phyloP scores from a whole-genome alignment of 768 basidiomycete genomes.

The Gymnopilus dilepis region DNA sequence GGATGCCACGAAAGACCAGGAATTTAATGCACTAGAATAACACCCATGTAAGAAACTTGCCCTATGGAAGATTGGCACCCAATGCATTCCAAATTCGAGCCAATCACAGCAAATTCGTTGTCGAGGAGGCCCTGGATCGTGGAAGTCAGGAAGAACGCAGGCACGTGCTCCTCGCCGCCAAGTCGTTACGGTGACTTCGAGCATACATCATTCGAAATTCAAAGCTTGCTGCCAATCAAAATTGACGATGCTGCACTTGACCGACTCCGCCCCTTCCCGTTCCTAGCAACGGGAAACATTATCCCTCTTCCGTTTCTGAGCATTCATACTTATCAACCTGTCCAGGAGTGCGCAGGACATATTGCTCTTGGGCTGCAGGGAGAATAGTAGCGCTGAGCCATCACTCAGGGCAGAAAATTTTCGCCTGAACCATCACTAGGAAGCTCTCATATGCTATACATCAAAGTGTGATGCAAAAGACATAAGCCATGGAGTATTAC shows the following conservation, averaged over 20 bases:
- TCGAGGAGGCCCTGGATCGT: neutral
- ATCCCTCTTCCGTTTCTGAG: too few species aligned
- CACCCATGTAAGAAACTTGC: neutral
- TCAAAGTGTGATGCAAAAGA: neutral
- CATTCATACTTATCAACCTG: too few species aligned
- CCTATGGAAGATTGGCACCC: neutral
- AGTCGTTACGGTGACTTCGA: neutral
- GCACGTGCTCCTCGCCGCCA: neutral
- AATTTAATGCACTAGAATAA: neutral
- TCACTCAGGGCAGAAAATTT: neutral
- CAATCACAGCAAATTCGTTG: neutral
- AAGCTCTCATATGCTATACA: neutral
- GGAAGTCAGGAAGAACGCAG: neutral
- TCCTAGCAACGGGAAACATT: neutral
- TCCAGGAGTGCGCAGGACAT: too few species aligned
- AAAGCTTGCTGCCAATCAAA: neutral
- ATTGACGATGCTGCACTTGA: neutral
- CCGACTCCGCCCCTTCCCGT: neutral
- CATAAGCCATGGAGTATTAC: neutral
- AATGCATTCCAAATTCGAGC: neutral
- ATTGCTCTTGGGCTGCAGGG: too few species aligned
- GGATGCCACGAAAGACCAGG: neutral
- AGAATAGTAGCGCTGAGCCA: too few species aligned
- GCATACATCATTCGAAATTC: too few species aligned
- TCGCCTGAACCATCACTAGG: neutral